A percentile compares a stretch with the other conserved stretches of the same genome.
phyloP scores from a whole-genome alignment of 202 grass and related monocot genomes.

The Hordeum pubiflorum region DNA sequence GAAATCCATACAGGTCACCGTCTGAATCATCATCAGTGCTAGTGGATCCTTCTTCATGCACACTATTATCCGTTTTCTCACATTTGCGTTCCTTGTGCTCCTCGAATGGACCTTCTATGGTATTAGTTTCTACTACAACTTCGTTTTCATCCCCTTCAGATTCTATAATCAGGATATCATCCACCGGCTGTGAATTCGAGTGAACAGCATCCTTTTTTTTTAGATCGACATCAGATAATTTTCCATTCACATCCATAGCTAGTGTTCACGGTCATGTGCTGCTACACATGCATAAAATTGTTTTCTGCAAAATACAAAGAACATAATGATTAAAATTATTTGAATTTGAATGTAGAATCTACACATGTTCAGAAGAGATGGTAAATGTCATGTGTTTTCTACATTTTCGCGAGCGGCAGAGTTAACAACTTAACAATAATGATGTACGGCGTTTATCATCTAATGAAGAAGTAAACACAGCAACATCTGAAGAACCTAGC shows the following conservation, averaged over 20 bases:
- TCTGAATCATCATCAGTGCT: conserved; percentile 28
- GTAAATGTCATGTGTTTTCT: not conserved
- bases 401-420: not conserved
- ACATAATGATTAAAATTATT: not conserved
- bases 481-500: not conserved
- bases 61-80: conserved; percentile 1
- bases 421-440: not conserved
- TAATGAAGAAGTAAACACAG: not conserved
- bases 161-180: conserved; percentile 23
- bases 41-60: conserved; percentile 22
- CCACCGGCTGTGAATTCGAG: conserved; percentile 13
- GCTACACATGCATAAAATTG: not conserved
- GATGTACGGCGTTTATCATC: not conserved
- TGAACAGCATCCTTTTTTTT: conserved; percentile 18
- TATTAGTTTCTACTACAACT: not conserved
- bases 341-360: not conserved
- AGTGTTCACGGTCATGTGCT: not conserved
- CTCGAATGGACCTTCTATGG: not conserved
- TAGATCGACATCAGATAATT: conserved; percentile 3
- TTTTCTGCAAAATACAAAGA: conserved; percentile 22
- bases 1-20: conserved; percentile 34
- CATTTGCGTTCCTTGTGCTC: conserved; percentile 9
- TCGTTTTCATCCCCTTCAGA: conserved; percentile 21
- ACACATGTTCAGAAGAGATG: not conserved
- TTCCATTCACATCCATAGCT: conserved; percentile 22